Conservation (phyloP, 805 yeast species). For the Sugiyamaella boreocaroliniensis region DNA sequence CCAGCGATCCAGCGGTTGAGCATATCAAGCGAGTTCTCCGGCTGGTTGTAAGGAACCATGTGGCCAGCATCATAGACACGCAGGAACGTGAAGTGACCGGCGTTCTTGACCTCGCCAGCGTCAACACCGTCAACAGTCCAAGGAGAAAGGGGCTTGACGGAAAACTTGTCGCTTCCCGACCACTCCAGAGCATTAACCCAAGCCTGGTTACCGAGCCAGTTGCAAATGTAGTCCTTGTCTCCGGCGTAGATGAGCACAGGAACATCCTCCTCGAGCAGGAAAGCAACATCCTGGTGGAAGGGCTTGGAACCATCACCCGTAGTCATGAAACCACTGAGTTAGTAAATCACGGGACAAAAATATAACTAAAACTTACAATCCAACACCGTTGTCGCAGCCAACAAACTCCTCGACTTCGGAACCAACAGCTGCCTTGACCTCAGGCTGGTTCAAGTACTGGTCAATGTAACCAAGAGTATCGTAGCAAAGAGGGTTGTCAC, state of each 20-base stretch:
- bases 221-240: constrained; percentile 82
- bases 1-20: constrained; percentile 47
- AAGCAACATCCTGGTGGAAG: constrained; percentile 62
- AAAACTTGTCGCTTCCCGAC: constrained; percentile 45
- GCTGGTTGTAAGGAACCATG: constrained; percentile 85
- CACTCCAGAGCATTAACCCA: constrained; percentile 67
- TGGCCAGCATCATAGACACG: constrained; percentile 85
- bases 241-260: constrained; percentile 83
- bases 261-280: constrained; percentile 53
- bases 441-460: constrained; percentile 64
- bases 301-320: constrained; percentile 87
- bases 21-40: constrained; percentile 67
- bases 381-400: constrained; percentile 69
- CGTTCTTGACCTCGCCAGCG: constrained; percentile 63
- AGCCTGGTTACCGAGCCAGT: constrained; percentile 80
- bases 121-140: constrained; percentile 37
- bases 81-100: constrained; percentile 64
- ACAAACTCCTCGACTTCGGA: constrained; percentile 73
- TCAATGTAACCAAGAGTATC: constrained; percentile 64
- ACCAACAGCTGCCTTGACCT: constrained; percentile 72
- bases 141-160: constrained; percentile 27
- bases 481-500: constrained; percentile 52
- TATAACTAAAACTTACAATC: constrained; percentile 3
- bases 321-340: constrained; percentile 35
- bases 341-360: not conserved